Evolutionary conservation across 2,329 filamentous ascomycete genomes (phyloP).

Genomic region (Aspergillus alliaceus): DNA sequence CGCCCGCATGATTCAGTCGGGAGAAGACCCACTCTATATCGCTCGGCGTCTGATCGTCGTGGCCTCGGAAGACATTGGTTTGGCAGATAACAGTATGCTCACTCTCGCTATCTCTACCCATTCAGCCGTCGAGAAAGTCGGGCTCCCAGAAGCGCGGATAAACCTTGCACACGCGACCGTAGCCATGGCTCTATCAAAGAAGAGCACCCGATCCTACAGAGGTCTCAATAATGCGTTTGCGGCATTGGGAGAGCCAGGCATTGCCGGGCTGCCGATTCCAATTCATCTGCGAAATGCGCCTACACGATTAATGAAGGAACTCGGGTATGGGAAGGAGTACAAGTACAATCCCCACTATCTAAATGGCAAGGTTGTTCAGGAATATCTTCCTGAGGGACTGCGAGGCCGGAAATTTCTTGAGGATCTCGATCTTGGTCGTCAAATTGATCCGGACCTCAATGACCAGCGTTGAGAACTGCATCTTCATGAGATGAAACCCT

Average conservation of each 20-base stretch:
- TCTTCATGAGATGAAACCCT: too few species aligned
- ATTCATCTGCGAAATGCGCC: conserved; percentile 89
- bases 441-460: conserved; percentile 68
- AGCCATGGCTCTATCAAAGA: conserved; percentile 75
- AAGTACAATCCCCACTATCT: conserved; percentile 94
- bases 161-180: conserved; percentile 85
- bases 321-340: conserved; percentile 88
- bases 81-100: conserved; percentile 83
- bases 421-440: conserved; percentile 73
- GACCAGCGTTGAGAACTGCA: neutral
- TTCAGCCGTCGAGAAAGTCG: conserved; percentile 86
- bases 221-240: conserved; percentile 77
- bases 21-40: conserved; percentile 90
- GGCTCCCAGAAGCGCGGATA: conserved; percentile 92
- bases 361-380: conserved; percentile 78
- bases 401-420: conserved; percentile 73
- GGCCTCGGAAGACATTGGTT: conserved; percentile 87
- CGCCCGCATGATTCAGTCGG: conserved; percentile 90
- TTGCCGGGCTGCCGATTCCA: conserved; percentile 79
- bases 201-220: conserved; percentile 84
- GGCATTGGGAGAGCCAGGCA: conserved; percentile 77
- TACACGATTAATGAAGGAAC: conserved; percentile 86
- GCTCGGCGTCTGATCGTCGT: conserved; percentile 92
- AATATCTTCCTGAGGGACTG: conserved; percentile 82
- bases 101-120: conserved; percentile 83